These are phyloP conservation scores for Calcarisporium arbuscula DNA, from an alignment of 2,329 filamentous ascomycete species.

Conservation along the genomic window DNA sequence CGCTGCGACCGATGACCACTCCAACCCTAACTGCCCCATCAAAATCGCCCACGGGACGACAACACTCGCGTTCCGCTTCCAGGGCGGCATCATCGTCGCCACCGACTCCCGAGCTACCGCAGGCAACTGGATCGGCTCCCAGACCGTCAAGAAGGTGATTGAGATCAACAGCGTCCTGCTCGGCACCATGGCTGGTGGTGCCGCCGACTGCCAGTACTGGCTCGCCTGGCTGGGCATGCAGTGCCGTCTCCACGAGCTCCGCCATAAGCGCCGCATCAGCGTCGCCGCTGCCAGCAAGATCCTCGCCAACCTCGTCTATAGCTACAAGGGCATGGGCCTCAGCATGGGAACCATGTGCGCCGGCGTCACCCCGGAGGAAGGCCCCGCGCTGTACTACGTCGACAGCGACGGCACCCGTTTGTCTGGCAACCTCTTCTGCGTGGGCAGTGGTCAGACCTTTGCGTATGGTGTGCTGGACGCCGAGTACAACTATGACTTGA, in stretches of 20 bases:
- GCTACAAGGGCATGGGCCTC: constrained; percentile 97
- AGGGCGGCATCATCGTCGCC: constrained; percentile 96
- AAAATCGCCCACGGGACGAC: constrained; percentile 99
- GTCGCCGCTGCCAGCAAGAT: constrained; percentile 98
- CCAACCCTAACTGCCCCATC: constrained; percentile 95
- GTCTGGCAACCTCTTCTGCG: constrained; percentile 93
- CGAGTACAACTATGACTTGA: constrained; percentile 86
- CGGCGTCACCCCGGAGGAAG: constrained; percentile 90
- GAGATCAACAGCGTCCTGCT: constrained; percentile 93
- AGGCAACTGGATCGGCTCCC: constrained; percentile 98
- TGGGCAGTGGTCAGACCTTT: constrained; percentile 96
- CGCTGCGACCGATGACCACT: constrained; percentile 92
- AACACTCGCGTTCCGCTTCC: constrained; percentile 94
- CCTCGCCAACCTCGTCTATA: constrained; percentile 95
- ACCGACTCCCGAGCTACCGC: constrained; percentile 96
- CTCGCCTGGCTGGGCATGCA: constrained; percentile 98
- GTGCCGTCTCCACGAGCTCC: constrained; percentile 97
- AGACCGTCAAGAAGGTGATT: constrained; percentile 99
- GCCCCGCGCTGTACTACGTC: constrained; percentile 97
- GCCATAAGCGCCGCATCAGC: constrained; percentile 97
- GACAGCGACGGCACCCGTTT: constrained; percentile 88
- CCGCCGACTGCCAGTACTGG: constrained; percentile 99
- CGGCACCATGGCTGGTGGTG: constrained; percentile 97
- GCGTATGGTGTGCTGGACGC: constrained; percentile 97
- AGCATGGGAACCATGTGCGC: constrained; percentile 99